Conservation (phyloP, 2,329 filamentous ascomycete genomes). For the Capronia americana region DNA sequence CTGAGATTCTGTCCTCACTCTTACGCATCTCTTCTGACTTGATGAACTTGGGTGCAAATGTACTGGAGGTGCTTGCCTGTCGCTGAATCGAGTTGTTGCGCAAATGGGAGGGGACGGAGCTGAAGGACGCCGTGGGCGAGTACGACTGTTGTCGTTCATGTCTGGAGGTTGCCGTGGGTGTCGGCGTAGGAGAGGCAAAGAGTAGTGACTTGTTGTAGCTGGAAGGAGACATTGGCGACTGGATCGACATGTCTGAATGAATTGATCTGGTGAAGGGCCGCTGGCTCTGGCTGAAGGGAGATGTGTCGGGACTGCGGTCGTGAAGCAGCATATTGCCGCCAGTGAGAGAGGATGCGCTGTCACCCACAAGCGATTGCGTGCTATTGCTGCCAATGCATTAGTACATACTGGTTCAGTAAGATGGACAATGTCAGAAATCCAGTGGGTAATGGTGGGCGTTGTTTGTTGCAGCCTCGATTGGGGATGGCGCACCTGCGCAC, state of each 20-base stretch:
- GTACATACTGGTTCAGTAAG: slow-evolving; percentile 7
- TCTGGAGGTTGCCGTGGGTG: slow-evolving; percentile 53
- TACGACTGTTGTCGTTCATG: slow-evolving; percentile 75
- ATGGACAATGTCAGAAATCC: neutral
- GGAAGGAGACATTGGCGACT: slow-evolving; percentile 36
- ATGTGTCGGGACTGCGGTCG: slow-evolving; percentile 36
- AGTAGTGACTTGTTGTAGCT: slow-evolving; percentile 76
- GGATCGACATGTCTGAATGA: slow-evolving; percentile 57
- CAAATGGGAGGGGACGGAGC: slow-evolving; percentile 49
- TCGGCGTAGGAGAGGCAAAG: slow-evolving; percentile 64
- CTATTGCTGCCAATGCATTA: slow-evolving; percentile 2
- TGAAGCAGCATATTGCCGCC: slow-evolving; percentile 37
- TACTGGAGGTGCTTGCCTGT: slow-evolving; percentile 68
- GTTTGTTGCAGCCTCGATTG: slow-evolving; percentile 15
- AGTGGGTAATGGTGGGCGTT: slow-evolving; percentile 6
- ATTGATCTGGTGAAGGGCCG: slow-evolving; percentile 76
- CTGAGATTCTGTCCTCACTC: slow-evolving; percentile 62
- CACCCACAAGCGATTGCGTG: slow-evolving; percentile 12
- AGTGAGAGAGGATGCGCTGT: neutral
- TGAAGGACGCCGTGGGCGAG: slow-evolving; percentile 60
- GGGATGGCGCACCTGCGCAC: slow-evolving; percentile 5
- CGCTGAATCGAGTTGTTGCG: slow-evolving; percentile 67
- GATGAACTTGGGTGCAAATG: slow-evolving; percentile 96
- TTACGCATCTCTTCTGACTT: slow-evolving; percentile 78
- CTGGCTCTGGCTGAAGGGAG: slow-evolving; percentile 67